Conservation (phyloP, 371 early-diverging fungal species). For the Rhizomucor miehei region DNA sequence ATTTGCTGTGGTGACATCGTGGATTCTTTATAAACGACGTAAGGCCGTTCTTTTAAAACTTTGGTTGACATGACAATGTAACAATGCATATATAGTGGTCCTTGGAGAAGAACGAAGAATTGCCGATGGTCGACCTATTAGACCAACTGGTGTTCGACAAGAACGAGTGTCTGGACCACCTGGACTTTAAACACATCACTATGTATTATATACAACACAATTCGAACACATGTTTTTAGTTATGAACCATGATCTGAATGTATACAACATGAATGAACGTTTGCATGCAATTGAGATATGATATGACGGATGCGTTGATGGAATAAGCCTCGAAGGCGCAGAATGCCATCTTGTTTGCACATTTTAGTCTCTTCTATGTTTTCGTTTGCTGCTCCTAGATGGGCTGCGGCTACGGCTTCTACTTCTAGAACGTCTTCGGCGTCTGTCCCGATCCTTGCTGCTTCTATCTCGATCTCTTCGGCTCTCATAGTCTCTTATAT, state of each 20-base stretch:
- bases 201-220: no score
- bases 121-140: slow-evolving; percentile 33
- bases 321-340: no score
- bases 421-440: slow-evolving; percentile 4
- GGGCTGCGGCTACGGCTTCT: slow-evolving; percentile 11
- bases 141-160: slow-evolving; percentile 32
- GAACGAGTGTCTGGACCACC: no score
- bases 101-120: slow-evolving; percentile 37
- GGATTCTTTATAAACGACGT: slow-evolving; percentile 46
- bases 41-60: not conserved
- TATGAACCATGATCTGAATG: no score
- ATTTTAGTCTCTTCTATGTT: not conserved
- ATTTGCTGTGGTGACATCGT: slow-evolving; percentile 34
- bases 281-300: no score
- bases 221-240: no score
- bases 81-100: slow-evolving; percentile 19
- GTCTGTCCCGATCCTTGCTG: slow-evolving; percentile 11
- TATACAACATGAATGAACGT: no score
- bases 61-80: no score
- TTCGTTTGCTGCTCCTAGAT: slow-evolving; percentile 8
- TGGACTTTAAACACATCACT: no score
- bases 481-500: not conserved
- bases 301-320: no score
- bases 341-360: no score
- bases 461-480: not conserved